Conservation (phyloP, 257 asterid species). For the Plectranthus barbatus region DNA sequence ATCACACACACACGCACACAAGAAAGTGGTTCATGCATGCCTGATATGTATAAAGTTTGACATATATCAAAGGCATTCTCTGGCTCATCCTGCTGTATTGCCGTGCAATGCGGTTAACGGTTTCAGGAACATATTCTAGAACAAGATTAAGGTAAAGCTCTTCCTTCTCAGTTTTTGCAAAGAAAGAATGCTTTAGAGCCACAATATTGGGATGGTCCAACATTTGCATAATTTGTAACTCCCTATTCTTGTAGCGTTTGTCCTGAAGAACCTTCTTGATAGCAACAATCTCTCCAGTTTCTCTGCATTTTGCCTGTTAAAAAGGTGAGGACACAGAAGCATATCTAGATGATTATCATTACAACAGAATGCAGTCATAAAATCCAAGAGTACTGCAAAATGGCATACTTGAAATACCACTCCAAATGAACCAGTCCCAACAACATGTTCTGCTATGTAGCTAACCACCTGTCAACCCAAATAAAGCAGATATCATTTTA, state of each 20-base stretch:
- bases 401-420: conserved; percentile 82
- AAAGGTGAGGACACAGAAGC: conserved; percentile 12
- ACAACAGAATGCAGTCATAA: neutral
- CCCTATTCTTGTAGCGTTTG: conserved; percentile 93
- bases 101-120: conserved; percentile 84
- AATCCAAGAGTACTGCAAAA: conserved; percentile 9
- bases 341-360: neutral
- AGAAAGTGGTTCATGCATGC: conserved; percentile 20
- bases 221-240: conserved; percentile 94
- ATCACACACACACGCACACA: neutral
- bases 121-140: conserved; percentile 91
- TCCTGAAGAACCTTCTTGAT: conserved; percentile 97
- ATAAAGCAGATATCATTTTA: conserved; percentile 15
- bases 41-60: conserved; percentile 92
- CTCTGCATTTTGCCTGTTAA: conserved; percentile 87
- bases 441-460: conserved; percentile 95
- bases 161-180: conserved; percentile 78
- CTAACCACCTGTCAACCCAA: conserved; percentile 60
- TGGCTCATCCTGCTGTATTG: conserved; percentile 90
- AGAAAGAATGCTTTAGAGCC: conserved; percentile 84
- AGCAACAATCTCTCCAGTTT: conserved; percentile 91
- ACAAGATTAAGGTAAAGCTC: conserved; percentile 91
- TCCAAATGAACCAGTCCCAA: conserved; percentile 97
- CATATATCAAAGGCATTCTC: conserved; percentile 78
- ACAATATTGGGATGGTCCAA: conserved; percentile 93